Evolutionary conservation across 148 eudicot species (phyloP).

Genomic region (Heliamphora exappendiculata): DNA sequence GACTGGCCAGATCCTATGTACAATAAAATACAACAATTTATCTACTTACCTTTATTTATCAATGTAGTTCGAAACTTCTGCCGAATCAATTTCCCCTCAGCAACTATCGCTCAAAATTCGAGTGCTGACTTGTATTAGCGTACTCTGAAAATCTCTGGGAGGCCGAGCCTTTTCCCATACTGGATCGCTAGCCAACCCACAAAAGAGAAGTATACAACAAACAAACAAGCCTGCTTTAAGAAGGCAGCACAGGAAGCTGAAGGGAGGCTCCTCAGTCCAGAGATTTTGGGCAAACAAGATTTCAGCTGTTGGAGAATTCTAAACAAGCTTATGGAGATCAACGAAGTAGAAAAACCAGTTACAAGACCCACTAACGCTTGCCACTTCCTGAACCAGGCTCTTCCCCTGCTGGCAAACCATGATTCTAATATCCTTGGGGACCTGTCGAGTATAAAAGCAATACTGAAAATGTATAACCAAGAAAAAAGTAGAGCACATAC

Average conservation of each 20-base stretch:
- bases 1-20: neutral
- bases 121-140: conserved; percentile 19
- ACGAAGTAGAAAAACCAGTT: conserved; percentile 51
- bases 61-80: neutral
- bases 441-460: conserved; percentile 31
- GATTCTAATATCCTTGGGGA: conserved; percentile 45
- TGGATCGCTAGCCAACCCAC: conserved; percentile 69
- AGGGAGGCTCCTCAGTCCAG: conserved; percentile 17
- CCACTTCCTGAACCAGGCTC: conserved; percentile 40
- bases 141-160: conserved; percentile 35
- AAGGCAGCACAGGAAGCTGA: conserved; percentile 25
- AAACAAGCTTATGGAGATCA: conserved; percentile 39
- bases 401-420: conserved; percentile 38
- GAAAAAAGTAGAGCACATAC: neutral
- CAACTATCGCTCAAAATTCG: conserved; percentile 19
- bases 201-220: conserved; percentile 69
- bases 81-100: neutral
- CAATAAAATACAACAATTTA: conserved; percentile 3
- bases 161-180: conserved; percentile 61
- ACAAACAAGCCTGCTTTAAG: conserved; percentile 46
- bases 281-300: conserved; percentile 23
- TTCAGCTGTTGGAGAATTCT: conserved; percentile 30
- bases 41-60: conserved; percentile 11
- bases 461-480: neutral
- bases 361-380: conserved; percentile 53